phyloP scores from a whole-genome alignment of 1,284 basidiomycete species.

The Papiliotrema nemorosa region DNA sequence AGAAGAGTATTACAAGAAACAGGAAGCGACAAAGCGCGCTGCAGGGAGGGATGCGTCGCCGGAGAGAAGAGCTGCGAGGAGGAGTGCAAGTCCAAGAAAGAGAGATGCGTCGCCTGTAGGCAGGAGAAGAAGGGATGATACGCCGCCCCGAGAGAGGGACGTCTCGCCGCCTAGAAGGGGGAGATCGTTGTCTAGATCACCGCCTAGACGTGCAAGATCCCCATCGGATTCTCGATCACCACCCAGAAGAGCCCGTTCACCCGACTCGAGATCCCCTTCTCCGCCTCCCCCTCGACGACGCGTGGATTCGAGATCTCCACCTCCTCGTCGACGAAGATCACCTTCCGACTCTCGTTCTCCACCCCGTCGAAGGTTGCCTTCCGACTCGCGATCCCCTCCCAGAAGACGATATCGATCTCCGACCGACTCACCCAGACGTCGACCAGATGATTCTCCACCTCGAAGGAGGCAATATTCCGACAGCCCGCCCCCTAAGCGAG shows the following conservation, averaged over 20 bases:
- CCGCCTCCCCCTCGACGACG: slow-evolving; percentile 6
- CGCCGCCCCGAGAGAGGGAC: slow-evolving; percentile 6
- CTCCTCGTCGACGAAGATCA: slow-evolving; percentile 7
- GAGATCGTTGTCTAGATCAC: neutral
- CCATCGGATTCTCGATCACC: slow-evolving; percentile 7
- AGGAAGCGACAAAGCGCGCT: slow-evolving; percentile 1
- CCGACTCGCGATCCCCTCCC: slow-evolving; percentile 21
- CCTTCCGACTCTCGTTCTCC: slow-evolving; percentile 10
- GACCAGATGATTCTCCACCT: slow-evolving; percentile 2
- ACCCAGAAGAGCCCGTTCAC: slow-evolving; percentile 9
- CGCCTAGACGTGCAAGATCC: neutral
- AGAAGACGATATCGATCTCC: slow-evolving; percentile 11
- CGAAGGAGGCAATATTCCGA: slow-evolving; percentile 7
- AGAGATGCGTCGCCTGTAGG: slow-evolving; percentile 20
- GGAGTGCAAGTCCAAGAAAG: slow-evolving; percentile 43
- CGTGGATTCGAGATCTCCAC: slow-evolving; percentile 20
- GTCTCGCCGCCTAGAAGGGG: too few relatives aligned
- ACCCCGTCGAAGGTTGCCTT: slow-evolving; percentile 10
- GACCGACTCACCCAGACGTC: slow-evolving; percentile 3
- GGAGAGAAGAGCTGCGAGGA: neutral
- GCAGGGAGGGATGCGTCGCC: slow-evolving; percentile 46
- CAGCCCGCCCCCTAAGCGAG: slow-evolving; percentile 17
- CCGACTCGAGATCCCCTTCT: slow-evolving; percentile 19
- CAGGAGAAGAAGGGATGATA: slow-evolving; percentile 20
- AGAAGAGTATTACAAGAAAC: slow-evolving; percentile 56